phyloP scores from a whole-genome alignment of 2,329 filamentous ascomycete species.

The Fusarium sp. region DNA sequence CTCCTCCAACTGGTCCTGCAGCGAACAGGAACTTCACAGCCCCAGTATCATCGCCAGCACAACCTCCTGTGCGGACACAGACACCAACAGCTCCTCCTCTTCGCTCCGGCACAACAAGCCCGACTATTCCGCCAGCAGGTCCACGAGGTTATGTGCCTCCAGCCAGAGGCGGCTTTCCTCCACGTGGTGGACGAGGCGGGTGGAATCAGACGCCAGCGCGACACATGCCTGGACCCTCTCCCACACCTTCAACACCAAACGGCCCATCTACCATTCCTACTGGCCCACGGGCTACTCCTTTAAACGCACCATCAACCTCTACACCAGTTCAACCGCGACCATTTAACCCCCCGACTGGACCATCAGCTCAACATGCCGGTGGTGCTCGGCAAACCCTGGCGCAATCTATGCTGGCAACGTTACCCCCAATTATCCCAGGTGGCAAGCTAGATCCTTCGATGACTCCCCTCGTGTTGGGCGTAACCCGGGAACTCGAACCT shows the following conservation, averaged over 20 bases:
- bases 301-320: conserved; percentile 50
- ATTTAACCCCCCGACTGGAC: conserved; percentile 70
- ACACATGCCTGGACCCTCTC: conserved; percentile 49
- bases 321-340: conserved; percentile 57
- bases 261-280: conserved; percentile 60
- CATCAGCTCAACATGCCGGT: conserved; percentile 54
- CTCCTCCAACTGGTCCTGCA: conserved; percentile 59
- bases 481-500: conserved; percentile 65
- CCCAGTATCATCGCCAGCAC: conserved; percentile 50
- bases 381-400: conserved; percentile 59
- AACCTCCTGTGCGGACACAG: conserved; percentile 49
- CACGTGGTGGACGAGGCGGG: conserved; percentile 59
- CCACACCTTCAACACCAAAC: conserved; percentile 55
- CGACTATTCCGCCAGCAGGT: conserved; percentile 64
- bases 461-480: conserved; percentile 57
- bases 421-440: conserved; percentile 65
- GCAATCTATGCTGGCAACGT: conserved; percentile 62
- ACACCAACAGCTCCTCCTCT: conserved; percentile 49
- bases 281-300: conserved; percentile 55
- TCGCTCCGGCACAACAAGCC: conserved; percentile 57
- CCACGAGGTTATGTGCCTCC: conserved; percentile 65
- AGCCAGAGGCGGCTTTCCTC: conserved; percentile 56
- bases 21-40: conserved; percentile 54
- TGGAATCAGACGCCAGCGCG: conserved; percentile 54
- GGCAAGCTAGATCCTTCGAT: conserved; percentile 65